These are phyloP conservation scores for Barnettozyma hawaiiensis DNA, from an alignment of 1,139 yeast species.

Conservation along the genomic window DNA sequence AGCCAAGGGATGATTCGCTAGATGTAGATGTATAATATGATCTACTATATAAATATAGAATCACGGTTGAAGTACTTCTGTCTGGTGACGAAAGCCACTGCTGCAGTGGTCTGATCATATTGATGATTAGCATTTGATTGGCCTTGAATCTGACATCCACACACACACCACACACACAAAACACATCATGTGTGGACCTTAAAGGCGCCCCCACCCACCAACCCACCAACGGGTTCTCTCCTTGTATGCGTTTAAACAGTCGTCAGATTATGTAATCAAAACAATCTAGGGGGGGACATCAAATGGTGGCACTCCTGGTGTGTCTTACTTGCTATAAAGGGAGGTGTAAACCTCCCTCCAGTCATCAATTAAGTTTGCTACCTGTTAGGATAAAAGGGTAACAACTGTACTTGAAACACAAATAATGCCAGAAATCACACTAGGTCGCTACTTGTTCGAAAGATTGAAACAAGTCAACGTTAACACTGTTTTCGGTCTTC, in stretches of 20 bases:
- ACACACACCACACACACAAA: no score
- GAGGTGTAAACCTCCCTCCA: background rate
- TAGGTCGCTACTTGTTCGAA: slow-evolving; percentile 61
- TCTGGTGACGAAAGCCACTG: no score
- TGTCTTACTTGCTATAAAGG: background rate
- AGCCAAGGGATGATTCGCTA: no score
- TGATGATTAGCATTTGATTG: no score
- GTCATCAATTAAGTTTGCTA: background rate
- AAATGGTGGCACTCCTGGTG: slow-evolving; percentile 22
- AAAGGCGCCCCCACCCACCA: no score
- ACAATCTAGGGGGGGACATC: slow-evolving; percentile 10
- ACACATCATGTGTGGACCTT: no score
- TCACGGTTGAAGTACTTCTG: no score
- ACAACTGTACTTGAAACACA: background rate
- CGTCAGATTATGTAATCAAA: slow-evolving; percentile 6
- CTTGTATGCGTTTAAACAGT: slow-evolving; percentile 8
- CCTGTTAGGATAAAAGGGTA: background rate
- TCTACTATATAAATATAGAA: no score
- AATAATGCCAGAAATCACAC: slow-evolving; percentile 36
- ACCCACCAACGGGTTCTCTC: background rate
- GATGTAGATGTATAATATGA: no score
- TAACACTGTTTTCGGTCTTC: slow-evolving; percentile 69
- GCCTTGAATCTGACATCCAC: no score
- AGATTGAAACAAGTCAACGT: slow-evolving; percentile 37
- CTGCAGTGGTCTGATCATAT: no score